Percentiles rank a stretch among this genome's conserved stretches.
phyloP scores from a whole-genome alignment of 2,329 filamentous ascomycete species.

The Penicillium capsulatum region DNA sequence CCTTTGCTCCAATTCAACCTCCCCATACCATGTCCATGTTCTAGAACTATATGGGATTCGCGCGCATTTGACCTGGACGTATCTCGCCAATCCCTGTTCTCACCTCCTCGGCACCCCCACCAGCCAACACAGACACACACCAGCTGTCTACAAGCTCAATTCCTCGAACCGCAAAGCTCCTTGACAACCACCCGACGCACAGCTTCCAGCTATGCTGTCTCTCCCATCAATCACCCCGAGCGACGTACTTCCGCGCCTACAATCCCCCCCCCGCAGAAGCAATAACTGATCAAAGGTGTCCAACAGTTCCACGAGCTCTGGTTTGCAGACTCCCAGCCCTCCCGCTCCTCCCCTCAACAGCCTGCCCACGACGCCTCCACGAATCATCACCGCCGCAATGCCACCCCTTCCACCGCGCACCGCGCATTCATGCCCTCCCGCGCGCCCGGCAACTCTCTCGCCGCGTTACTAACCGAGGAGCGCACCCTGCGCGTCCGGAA shows the following conservation, averaged over 20 bases:
- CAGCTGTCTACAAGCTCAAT: too few species aligned
- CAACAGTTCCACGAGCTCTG: constrained; percentile 66
- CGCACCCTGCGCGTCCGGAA: constrained; percentile 70
- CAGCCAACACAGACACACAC: too few species aligned
- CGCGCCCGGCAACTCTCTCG: constrained; percentile 60
- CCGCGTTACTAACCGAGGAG: constrained; percentile 71
- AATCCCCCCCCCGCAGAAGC: constrained; percentile 1
- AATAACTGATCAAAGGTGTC: constrained; percentile 15
- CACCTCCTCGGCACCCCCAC: too few species aligned
- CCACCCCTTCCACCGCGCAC: constrained; percentile 17
- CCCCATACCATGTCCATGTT: neutral
- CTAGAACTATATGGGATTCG: too few species aligned
- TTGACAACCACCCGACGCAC: too few species aligned
- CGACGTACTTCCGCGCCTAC: constrained; percentile 53
- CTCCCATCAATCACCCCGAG: constrained; percentile 65
- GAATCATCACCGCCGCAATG: constrained; percentile 31
- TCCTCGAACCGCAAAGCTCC: too few species aligned
- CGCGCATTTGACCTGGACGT: too few species aligned
- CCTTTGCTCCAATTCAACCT: neutral
- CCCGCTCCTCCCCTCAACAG: constrained; percentile 36
- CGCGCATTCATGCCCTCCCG: constrained; percentile 40
- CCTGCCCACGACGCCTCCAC: constrained; percentile 22
- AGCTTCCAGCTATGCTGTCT: constrained; percentile 53
- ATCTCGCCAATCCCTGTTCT: too few species aligned
- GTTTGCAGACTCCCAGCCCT: constrained; percentile 62